Evolutionary conservation across 2,329 filamentous ascomycete species (phyloP).

Genomic region (Onygenales sp.): DNA sequence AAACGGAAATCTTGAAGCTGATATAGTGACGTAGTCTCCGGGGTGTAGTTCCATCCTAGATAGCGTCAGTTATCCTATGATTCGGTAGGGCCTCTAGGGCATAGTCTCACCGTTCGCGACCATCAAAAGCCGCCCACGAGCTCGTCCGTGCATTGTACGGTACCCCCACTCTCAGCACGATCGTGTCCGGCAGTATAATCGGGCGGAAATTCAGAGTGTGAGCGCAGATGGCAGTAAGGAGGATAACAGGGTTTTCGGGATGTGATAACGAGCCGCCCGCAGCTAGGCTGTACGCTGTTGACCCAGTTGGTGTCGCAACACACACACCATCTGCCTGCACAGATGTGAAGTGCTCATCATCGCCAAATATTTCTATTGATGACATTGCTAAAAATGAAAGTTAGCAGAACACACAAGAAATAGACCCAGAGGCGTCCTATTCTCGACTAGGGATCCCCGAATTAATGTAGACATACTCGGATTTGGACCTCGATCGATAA

Average conservation of each 20-base stretch:
- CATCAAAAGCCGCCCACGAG: constrained; percentile 97
- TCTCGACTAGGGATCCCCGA: constrained; percentile 1
- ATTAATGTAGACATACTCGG: constrained; percentile 55
- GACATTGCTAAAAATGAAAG: constrained; percentile 60
- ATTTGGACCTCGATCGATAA: constrained; percentile 88
- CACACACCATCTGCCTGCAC: constrained; percentile 93
- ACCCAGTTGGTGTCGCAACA: constrained; percentile 86
- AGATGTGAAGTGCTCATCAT: constrained; percentile 81
- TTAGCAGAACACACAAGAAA: constrained; percentile 9
- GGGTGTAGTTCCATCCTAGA: constrained; percentile 37
- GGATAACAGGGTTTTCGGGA: constrained; percentile 76
- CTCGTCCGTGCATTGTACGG: constrained; percentile 83
- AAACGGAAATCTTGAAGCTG: constrained; percentile 42
- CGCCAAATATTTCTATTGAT: constrained; percentile 81
- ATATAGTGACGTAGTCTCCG: constrained; percentile 45
- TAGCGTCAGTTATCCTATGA: constrained; percentile 10
- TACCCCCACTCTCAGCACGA: constrained; percentile 86
- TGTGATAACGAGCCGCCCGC: constrained; percentile 90
- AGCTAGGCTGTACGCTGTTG: constrained; percentile 90
- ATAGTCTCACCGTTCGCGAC: constrained; percentile 58
- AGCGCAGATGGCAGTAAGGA: constrained; percentile 90
- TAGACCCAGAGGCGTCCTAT: not conserved
- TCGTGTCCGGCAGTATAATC: constrained; percentile 90
- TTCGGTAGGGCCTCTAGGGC: not conserved
- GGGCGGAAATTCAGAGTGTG: constrained; percentile 87